A percentile compares a stretch with the other conserved stretches of the same genome.
These are phyloP conservation scores for Plantago lanceolata DNA, from an alignment of 305 asterid species.

Conservation along the genomic window DNA sequence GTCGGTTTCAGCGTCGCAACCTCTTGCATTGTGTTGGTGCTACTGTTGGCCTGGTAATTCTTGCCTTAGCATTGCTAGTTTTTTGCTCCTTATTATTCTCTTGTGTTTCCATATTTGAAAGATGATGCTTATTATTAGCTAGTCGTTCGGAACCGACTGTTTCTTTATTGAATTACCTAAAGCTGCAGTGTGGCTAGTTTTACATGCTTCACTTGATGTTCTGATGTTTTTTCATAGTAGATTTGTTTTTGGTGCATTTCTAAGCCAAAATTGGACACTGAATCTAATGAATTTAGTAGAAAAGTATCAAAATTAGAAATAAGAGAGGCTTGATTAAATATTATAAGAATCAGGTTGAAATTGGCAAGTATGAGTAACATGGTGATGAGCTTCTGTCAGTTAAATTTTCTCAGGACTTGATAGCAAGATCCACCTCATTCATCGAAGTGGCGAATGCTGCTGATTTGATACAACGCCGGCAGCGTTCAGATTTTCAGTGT, in stretches of 20 bases:
- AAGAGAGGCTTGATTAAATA: slow-evolving; percentile 2
- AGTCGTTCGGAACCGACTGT: neutral
- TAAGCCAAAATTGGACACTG: neutral
- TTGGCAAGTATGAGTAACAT: slow-evolving; percentile 20
- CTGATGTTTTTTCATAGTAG: neutral
- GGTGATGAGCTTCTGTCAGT: slow-evolving; percentile 38
- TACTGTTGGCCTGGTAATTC: slow-evolving; percentile 55
- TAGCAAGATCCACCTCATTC: slow-evolving; percentile 63
- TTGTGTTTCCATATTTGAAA: neutral
- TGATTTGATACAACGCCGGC: slow-evolving; percentile 78
- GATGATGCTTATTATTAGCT: neutral
- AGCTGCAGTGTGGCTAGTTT: slow-evolving; percentile 2
- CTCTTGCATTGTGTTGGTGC: slow-evolving; percentile 62
- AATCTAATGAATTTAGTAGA: neutral
- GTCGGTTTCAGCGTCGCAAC: slow-evolving; percentile 51
- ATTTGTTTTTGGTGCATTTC: neutral
- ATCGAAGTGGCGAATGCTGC: slow-evolving; percentile 78
- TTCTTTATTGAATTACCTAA: too few species aligned
- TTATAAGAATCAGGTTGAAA: slow-evolving; percentile 1
- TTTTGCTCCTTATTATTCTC: neutral
- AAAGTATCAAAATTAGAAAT: neutral
- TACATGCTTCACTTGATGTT: neutral
- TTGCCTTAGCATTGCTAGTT: neutral
- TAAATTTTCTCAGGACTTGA: slow-evolving; percentile 57
- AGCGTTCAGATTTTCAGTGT: slow-evolving; percentile 88